Percentiles rank a stretch among this genome's conserved stretches.
phyloP scores from a whole-genome alignment of 306 rosid species.

The Vachellia pachyceras region DNA sequence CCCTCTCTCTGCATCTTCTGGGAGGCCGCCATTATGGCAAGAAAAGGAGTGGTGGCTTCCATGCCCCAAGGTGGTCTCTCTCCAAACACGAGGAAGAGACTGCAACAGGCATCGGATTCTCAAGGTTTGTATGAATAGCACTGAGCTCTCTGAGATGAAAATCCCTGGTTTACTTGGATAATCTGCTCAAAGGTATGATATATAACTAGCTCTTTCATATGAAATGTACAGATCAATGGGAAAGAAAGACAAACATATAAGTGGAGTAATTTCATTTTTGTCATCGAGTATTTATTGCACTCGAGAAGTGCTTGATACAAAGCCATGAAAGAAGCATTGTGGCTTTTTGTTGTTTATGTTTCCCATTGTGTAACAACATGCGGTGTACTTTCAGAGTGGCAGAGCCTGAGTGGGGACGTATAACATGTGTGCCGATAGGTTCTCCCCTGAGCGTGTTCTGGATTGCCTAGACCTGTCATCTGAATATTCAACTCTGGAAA shows the following conservation, averaged over 20 bases:
- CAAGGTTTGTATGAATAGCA: conserved; percentile 58
- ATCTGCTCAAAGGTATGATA: conserved; percentile 53
- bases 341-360: neutral
- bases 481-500: conserved; percentile 51
- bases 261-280: neutral
- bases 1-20: conserved; percentile 31
- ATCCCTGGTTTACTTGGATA: conserved; percentile 48
- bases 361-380: neutral
- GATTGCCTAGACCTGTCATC: conserved; percentile 57
- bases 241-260: neutral
- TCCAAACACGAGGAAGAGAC: conserved; percentile 42
- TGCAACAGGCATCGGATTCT: conserved; percentile 60
- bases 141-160: conserved; percentile 52
- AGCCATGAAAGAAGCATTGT: neutral
- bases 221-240: neutral
- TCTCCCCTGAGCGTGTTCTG: conserved; percentile 52
- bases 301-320: neutral
- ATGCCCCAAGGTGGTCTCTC: conserved; percentile 49
- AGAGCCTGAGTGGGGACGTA: conserved; percentile 46
- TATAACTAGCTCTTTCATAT: neutral
- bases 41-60: conserved; percentile 58
- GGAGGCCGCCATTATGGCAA: conserved; percentile 39
- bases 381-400: conserved; percentile 44
- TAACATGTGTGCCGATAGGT: conserved; percentile 44
- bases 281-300: neutral